Conservation (phyloP, 495 filamentous ascomycete species). For the Neurospora sp. region DNA sequence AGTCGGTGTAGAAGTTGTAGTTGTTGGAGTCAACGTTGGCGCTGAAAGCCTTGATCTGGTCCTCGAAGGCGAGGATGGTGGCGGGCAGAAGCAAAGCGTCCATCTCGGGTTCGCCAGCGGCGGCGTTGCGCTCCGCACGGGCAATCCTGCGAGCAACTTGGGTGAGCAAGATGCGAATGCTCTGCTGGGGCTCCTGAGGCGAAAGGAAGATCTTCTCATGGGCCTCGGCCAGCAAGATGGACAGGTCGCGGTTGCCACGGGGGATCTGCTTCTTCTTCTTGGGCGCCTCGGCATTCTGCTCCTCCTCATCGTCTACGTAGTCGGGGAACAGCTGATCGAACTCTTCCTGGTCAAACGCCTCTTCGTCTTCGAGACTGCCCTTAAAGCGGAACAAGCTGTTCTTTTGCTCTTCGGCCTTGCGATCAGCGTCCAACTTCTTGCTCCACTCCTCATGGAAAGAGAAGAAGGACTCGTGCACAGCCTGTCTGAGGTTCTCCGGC, state of each 20-base stretch:
- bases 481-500: slow-evolving; percentile 19
- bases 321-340: slow-evolving; percentile 72
- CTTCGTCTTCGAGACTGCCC: slow-evolving; percentile 61
- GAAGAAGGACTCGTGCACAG: slow-evolving; percentile 47
- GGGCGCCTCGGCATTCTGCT: slow-evolving; percentile 7
- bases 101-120: slow-evolving; percentile 25
- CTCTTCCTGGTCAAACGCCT: slow-evolving; percentile 68
- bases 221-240: slow-evolving; percentile 32
- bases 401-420: slow-evolving; percentile 58
- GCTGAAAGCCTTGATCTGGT: slow-evolving; percentile 44
- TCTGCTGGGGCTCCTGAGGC: slow-evolving; percentile 21
- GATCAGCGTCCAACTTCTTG: slow-evolving; percentile 58
- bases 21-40: slow-evolving; percentile 22
- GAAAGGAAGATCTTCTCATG: slow-evolving; percentile 41
- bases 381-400: slow-evolving; percentile 71
- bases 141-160: slow-evolving; percentile 25
- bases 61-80: slow-evolving; percentile 52
- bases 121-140: slow-evolving; percentile 12
- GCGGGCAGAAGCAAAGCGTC: slow-evolving; percentile 50
- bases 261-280: slow-evolving; percentile 12
- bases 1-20: slow-evolving; percentile 85
- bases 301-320: slow-evolving; percentile 36
- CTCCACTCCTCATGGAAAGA: slow-evolving; percentile 72
- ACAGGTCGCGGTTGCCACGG: slow-evolving; percentile 31
- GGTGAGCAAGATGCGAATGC: slow-evolving; percentile 28